Conservation (phyloP, 164 flowering plant species). For the Macadamia integrifolia region DNA sequence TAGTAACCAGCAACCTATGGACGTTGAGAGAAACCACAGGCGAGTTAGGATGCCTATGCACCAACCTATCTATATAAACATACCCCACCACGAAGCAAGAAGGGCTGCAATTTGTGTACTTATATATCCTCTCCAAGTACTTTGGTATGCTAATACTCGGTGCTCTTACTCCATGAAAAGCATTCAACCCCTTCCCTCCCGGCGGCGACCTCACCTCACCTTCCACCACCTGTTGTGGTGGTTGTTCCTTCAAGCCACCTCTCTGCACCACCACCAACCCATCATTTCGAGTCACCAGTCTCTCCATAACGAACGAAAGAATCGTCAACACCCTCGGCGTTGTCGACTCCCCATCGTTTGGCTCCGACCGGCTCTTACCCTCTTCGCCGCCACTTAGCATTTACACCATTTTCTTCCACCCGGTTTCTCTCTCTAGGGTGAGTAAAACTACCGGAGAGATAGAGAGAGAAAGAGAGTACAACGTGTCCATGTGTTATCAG, state of each 20-base stretch:
- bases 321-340: conserved; percentile 58
- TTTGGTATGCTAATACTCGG: conserved; percentile 72
- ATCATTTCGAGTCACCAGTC: conserved; percentile 75
- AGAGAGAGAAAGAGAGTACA: not conserved
- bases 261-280: conserved; percentile 11
- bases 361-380: conserved; percentile 12
- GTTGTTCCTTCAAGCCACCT: conserved; percentile 7
- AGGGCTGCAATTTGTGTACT: conserved; percentile 83
- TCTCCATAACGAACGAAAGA: conserved; percentile 55
- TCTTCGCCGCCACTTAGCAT: conserved; percentile 32
- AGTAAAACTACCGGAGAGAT: not conserved
- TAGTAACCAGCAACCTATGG: conserved; percentile 77
- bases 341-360: conserved; percentile 22
- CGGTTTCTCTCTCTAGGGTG: not conserved
- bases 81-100: conserved; percentile 89
- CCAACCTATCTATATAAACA: conserved; percentile 74
- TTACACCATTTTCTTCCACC: conserved; percentile 13
- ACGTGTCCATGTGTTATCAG: not conserved
- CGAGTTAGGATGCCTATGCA: conserved; percentile 68
- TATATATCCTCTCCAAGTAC: conserved; percentile 83
- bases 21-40: conserved; percentile 75
- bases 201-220: not conserved
- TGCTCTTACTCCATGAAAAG: conserved; percentile 72
- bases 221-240: too few relatives aligned
- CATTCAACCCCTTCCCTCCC: conserved; percentile 44